Evolutionary conservation across 192 early-diverging fungal species (phyloP).

Genomic region (Linnemannia exigua): DNA sequence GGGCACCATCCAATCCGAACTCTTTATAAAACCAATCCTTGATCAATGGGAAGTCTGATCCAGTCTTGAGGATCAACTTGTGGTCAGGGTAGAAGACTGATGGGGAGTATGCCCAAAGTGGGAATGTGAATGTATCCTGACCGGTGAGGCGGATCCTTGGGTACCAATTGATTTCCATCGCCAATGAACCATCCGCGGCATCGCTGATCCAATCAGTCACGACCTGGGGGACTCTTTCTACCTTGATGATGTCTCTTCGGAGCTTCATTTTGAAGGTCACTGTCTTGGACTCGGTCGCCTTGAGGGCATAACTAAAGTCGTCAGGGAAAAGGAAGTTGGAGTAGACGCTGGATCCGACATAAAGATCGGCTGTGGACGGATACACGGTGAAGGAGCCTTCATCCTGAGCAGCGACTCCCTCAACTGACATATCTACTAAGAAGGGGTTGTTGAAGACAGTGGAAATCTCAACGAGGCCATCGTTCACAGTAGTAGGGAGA

Average conservation of each 20-base stretch:
- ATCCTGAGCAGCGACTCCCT: neutral
- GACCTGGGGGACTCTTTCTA: neutral
- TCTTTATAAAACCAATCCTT: constrained; percentile 9
- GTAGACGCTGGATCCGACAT: neutral
- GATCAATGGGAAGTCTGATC: constrained; percentile 11
- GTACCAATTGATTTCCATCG: neutral
- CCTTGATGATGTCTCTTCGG: neutral
- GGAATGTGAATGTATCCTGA: neutral
- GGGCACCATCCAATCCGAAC: neutral
- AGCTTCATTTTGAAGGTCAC: neutral
- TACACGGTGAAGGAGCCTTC: neutral
- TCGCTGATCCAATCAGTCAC: neutral
- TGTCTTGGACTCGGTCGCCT: neutral
- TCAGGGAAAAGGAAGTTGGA: neutral
- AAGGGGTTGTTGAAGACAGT: neutral
- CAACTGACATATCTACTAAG: neutral
- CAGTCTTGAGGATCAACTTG: neutral
- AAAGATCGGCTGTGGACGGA: neutral
- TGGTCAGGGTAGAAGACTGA: neutral
- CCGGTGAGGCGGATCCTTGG: neutral
- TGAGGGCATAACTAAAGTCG: neutral
- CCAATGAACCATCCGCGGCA: neutral
- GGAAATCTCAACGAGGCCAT: constrained; percentile 7
- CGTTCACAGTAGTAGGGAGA: neutral
- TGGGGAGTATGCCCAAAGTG: too few relatives aligned